phyloP scores from a whole-genome alignment of 164 flowering plant genomes.

The Akebia trifoliata region DNA sequence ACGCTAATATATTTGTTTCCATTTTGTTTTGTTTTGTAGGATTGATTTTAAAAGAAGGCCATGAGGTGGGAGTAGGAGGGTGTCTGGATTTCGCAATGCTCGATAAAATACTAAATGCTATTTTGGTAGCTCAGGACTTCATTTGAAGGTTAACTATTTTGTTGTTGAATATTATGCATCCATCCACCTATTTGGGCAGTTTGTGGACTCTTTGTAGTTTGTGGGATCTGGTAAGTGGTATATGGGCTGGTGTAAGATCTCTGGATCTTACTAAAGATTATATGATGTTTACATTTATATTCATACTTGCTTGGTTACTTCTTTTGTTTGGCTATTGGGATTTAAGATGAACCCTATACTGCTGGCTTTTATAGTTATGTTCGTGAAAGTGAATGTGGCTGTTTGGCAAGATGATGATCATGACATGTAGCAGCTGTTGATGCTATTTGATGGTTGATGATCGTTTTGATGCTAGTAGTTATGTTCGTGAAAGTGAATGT shows the following conservation, averaged over 20 bases:
- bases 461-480: constrained; percentile 29
- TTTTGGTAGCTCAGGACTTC: constrained; percentile 16
- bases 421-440: constrained; percentile 28
- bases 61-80: background rate
- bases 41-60: constrained; percentile 16
- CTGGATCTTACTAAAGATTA: background rate
- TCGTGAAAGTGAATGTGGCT: constrained; percentile 35
- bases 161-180: constrained; percentile 16
- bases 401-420: constrained; percentile 28
- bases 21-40: constrained; percentile 29
- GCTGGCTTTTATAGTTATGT: constrained; percentile 50
- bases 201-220: background rate
- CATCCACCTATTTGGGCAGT: constrained; percentile 5
- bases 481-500: constrained; percentile 37
- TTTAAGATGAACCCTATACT: constrained; percentile 30
- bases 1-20: background rate
- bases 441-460: background rate
- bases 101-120: constrained; percentile 18
- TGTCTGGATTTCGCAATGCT: background rate
- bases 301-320: background rate
- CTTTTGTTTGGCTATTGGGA: constrained; percentile 9
- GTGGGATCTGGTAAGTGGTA: background rate
- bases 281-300: background rate
- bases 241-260: background rate
- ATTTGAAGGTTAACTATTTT: constrained; percentile 18